Evolutionary conservation across 257 asterid species (phyloP).

Genomic region (Mitragyna speciosa): DNA sequence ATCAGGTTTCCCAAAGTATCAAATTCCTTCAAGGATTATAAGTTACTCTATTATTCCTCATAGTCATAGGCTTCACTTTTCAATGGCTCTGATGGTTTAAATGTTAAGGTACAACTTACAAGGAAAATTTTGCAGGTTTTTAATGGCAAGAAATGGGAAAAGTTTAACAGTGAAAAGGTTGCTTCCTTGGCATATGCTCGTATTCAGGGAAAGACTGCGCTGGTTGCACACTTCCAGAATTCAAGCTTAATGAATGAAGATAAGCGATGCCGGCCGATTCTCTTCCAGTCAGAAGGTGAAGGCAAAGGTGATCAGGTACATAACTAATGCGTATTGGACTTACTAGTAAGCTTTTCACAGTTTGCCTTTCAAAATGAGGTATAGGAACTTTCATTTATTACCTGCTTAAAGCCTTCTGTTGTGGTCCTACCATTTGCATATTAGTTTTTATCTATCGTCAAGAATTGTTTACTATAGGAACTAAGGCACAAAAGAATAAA

Average conservation of each 20-base stretch:
- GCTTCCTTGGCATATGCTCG: constrained; percentile 94
- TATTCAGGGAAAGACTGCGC: constrained; percentile 82
- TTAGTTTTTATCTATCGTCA: neutral
- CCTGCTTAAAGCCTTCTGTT: neutral
- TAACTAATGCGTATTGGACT: neutral
- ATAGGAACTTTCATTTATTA: neutral
- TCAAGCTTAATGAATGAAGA: constrained; percentile 98
- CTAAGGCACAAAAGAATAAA: neutral
- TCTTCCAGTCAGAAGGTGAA: constrained; percentile 81
- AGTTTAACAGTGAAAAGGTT: constrained; percentile 91
- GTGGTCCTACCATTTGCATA: neutral
- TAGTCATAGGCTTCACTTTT: neutral
- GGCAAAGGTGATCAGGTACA: constrained; percentile 62
- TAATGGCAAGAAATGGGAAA: constrained; percentile 98
- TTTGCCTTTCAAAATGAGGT: neutral
- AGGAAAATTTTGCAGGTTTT: constrained; percentile 46
- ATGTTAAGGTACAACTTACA: constrained; percentile 1
- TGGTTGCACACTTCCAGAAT: constrained; percentile 87
- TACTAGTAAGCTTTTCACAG: neutral
- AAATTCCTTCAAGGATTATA: neutral
- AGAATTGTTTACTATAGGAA: neutral
- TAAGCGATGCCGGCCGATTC: constrained; percentile 84
- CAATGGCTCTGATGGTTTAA: neutral
- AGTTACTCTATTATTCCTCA: neutral
- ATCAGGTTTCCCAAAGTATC: neutral